Percentiles rank a stretch among this genome's conserved stretches.
phyloP scores from a whole-genome alignment of 2,329 filamentous ascomycete genomes.

The Colletotrichum siamense region DNA sequence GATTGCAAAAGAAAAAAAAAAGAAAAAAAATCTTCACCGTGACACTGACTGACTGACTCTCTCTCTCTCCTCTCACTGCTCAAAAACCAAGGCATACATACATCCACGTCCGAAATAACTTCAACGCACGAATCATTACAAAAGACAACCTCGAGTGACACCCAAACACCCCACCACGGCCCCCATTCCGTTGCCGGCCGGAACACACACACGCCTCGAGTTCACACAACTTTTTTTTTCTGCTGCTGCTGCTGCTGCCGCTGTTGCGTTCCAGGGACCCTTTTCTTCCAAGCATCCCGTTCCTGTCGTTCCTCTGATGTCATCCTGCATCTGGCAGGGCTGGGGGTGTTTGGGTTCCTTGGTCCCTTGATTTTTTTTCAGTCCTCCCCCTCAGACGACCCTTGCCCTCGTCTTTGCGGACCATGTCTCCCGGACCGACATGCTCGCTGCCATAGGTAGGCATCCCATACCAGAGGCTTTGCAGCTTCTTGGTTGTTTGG shows the following conservation, averaged over 20 bases:
- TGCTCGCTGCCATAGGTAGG: background rate
- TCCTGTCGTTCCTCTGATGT: constrained; percentile 15
- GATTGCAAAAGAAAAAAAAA: background rate
- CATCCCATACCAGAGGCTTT: background rate
- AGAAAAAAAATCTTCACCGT: background rate
- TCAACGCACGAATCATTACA: background rate
- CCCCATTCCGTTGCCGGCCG: background rate
- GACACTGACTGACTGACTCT: background rate
- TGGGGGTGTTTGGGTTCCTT: background rate
- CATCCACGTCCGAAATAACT: background rate
- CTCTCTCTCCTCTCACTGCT: background rate
- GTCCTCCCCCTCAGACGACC: background rate
- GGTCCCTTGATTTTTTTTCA: constrained; percentile 8
- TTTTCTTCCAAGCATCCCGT: background rate
- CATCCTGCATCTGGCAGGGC: constrained; percentile 14
- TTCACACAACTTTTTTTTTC: background rate
- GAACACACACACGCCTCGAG: background rate
- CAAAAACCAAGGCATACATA: background rate
- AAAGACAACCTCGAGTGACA: background rate
- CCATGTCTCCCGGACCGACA: background rate
- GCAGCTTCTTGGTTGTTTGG: background rate
- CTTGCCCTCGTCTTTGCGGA: background rate
- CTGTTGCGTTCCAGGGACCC: background rate
- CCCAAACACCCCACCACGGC: background rate
- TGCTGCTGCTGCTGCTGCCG: too few species aligned